phyloP scores from a whole-genome alignment of 768 basidiomycete genomes.

The Tubosaeta brunneosetosa region DNA sequence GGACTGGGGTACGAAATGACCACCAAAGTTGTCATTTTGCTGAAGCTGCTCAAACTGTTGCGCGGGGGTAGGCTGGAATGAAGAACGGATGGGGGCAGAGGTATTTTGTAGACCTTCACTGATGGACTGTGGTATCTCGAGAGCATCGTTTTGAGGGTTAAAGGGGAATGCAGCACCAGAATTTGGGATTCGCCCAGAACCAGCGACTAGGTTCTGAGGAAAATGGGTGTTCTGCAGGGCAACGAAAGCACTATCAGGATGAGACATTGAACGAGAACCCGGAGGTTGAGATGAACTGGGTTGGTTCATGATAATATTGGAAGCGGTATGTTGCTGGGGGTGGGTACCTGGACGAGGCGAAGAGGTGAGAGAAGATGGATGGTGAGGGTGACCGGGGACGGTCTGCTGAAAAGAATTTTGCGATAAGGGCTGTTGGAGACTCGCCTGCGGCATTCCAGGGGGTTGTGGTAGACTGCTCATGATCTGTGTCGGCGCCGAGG shows the following conservation, averaged over 20 bases:
- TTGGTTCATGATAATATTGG: slow-evolving; percentile 30
- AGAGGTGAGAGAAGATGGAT: slow-evolving; percentile 25
- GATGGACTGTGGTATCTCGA: slow-evolving; percentile 45
- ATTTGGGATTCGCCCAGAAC: slow-evolving; percentile 34
- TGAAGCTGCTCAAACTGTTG: slow-evolving; percentile 61
- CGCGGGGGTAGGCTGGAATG: slow-evolving; percentile 56
- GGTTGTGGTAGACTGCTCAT: slow-evolving; percentile 44
- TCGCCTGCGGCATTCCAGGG: slow-evolving; percentile 27
- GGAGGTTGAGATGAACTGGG: slow-evolving; percentile 28
- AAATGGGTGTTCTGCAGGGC: slow-evolving; percentile 37
- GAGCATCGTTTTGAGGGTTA: slow-evolving; percentile 40
- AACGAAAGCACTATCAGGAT: slow-evolving; percentile 45
- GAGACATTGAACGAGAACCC: slow-evolving; percentile 37
- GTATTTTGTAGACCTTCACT: slow-evolving; percentile 37
- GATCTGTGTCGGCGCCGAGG: slow-evolving; percentile 42
- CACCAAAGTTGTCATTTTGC: slow-evolving; percentile 31
- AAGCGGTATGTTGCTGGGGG: slow-evolving; percentile 23
- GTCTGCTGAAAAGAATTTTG: slow-evolving; percentile 28
- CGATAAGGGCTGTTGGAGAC: slow-evolving; percentile 28
- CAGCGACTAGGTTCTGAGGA: slow-evolving; percentile 28
- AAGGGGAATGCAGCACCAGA: slow-evolving; percentile 39
- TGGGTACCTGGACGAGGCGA: slow-evolving; percentile 29
- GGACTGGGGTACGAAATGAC: slow-evolving; percentile 35
- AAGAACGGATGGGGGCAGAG: slow-evolving; percentile 32
- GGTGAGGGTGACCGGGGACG: slow-evolving; percentile 27